Evolutionary conservation across 192 early-diverging fungal species (phyloP).

Genomic region (Chytriomyces hyalinus): DNA sequence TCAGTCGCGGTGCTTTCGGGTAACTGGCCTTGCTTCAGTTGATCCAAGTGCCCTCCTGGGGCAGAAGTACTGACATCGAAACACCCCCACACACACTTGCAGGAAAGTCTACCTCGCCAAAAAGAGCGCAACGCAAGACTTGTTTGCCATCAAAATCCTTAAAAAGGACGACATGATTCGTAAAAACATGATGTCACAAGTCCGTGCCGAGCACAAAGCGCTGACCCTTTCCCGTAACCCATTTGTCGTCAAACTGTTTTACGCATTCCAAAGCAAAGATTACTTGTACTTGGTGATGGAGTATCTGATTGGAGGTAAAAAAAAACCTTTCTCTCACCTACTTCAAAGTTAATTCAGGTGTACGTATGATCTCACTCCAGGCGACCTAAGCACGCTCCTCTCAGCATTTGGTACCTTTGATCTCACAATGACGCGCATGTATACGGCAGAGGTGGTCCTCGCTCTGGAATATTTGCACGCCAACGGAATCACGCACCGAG

Average conservation of each 20-base stretch:
- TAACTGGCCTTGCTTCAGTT: slow-evolving; percentile 27
- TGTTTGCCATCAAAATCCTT: slow-evolving; percentile 91
- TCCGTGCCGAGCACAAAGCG: slow-evolving; percentile 84
- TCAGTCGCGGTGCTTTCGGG: slow-evolving; percentile 94
- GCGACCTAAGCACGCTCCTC: slow-evolving; percentile 31
- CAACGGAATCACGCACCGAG: slow-evolving; percentile 87
- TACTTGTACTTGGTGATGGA: slow-evolving; percentile 92
- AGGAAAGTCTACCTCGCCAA: slow-evolving; percentile 85
- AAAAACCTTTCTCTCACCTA: background rate
- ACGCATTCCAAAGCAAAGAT: slow-evolving; percentile 87
- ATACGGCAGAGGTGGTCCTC: slow-evolving; percentile 85
- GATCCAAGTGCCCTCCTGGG: too few species aligned
- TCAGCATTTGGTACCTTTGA: slow-evolving; percentile 69
- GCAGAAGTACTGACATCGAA: background rate
- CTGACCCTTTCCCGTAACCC: slow-evolving; percentile 78
- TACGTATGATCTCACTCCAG: slow-evolving; percentile 3
- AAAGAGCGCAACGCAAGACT: slow-evolving; percentile 84
- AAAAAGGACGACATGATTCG: slow-evolving; percentile 93
- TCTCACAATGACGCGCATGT: slow-evolving; percentile 82
- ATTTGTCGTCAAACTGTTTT: slow-evolving; percentile 92
- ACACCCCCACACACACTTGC: slow-evolving; percentile 16
- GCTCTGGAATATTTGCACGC: slow-evolving; percentile 91
- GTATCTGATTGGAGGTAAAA: slow-evolving; percentile 80
- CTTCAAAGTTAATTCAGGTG: slow-evolving; percentile 1
- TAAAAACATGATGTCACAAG: slow-evolving; percentile 96